Evolutionary conservation across 768 basidiomycete species (phyloP).

Genomic region (Gloeostereum incarnatum): DNA sequence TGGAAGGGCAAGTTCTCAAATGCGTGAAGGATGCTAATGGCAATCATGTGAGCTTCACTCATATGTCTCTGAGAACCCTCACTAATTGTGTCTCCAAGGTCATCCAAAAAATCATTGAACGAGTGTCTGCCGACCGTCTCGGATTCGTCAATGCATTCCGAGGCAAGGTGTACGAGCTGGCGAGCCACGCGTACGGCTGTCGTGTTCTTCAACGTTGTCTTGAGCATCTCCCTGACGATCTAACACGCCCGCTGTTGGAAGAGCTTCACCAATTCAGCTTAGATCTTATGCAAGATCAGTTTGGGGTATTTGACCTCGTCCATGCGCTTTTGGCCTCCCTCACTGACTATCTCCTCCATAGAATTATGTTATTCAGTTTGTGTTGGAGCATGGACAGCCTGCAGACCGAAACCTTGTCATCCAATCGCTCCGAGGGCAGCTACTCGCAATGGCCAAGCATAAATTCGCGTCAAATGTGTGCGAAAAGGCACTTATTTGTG

Average conservation of each 20-base stretch:
- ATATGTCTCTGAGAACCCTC: slow-evolving; percentile 1
- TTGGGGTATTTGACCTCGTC: slow-evolving; percentile 52
- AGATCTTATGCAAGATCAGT: slow-evolving; percentile 82
- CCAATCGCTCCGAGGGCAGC: slow-evolving; percentile 61
- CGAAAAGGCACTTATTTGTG: slow-evolving; percentile 76
- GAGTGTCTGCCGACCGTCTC: slow-evolving; percentile 67
- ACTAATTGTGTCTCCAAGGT: slow-evolving; percentile 34
- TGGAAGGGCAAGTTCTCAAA: slow-evolving; percentile 71
- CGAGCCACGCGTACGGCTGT: slow-evolving; percentile 89
- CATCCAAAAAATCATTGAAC: slow-evolving; percentile 82
- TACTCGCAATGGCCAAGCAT: slow-evolving; percentile 73
- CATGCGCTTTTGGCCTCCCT: slow-evolving; percentile 9
- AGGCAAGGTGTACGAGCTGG: slow-evolving; percentile 70
- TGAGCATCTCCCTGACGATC: slow-evolving; percentile 67
- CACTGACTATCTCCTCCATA: slow-evolving; percentile 17
- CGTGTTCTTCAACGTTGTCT: slow-evolving; percentile 91
- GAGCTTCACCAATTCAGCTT: slow-evolving; percentile 69
- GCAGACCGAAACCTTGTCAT: slow-evolving; percentile 64
- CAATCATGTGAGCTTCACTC: slow-evolving; percentile 70
- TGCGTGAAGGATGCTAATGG: slow-evolving; percentile 90
- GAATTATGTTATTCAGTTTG: slow-evolving; percentile 95
- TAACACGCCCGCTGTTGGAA: slow-evolving; percentile 65
- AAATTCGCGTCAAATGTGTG: slow-evolving; percentile 96
- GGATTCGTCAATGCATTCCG: slow-evolving; percentile 68
- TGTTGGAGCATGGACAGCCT: slow-evolving; percentile 71